Evolutionary conservation across 2,329 filamentous ascomycete genomes (phyloP).

Genomic region (Microsporum ferrugineum): DNA sequence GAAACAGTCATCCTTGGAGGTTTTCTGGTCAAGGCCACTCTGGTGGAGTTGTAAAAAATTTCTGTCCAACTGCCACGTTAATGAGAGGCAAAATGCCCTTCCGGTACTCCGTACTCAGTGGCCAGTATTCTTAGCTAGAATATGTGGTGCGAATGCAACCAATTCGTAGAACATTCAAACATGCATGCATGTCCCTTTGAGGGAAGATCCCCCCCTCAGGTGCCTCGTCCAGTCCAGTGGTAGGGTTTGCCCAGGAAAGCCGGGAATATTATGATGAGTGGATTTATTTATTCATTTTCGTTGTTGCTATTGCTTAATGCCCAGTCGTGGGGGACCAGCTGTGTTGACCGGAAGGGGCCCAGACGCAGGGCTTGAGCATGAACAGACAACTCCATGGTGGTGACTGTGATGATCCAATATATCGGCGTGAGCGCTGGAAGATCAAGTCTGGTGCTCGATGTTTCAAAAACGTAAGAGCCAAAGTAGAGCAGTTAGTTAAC

Average conservation of each 20-base stretch:
- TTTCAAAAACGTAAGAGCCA: neutral
- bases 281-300: neutral
- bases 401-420: neutral
- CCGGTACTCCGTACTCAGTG: neutral
- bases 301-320: neutral
- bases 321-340: neutral
- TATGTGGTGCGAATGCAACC: neutral
- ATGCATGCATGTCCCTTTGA: neutral
- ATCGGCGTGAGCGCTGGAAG: neutral
- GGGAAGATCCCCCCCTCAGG: neutral
- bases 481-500: neutral
- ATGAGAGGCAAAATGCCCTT: neutral
- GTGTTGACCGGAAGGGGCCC: neutral
- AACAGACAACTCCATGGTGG: neutral
- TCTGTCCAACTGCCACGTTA: neutral
- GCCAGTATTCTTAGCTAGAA: neutral
- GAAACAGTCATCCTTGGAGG: neutral
- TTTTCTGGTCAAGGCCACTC: neutral
- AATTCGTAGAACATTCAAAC: neutral
- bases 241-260: neutral
- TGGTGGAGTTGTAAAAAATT: neutral
- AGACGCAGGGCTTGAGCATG: neutral
- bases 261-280: neutral
- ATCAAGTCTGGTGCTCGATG: neutral
- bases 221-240: neutral